A percentile compares a stretch with the other conserved stretches of the same genome.
phyloP scores from a whole-genome alignment of 2,329 filamentous ascomycete genomes.

The Aureobasidium sp. region DNA sequence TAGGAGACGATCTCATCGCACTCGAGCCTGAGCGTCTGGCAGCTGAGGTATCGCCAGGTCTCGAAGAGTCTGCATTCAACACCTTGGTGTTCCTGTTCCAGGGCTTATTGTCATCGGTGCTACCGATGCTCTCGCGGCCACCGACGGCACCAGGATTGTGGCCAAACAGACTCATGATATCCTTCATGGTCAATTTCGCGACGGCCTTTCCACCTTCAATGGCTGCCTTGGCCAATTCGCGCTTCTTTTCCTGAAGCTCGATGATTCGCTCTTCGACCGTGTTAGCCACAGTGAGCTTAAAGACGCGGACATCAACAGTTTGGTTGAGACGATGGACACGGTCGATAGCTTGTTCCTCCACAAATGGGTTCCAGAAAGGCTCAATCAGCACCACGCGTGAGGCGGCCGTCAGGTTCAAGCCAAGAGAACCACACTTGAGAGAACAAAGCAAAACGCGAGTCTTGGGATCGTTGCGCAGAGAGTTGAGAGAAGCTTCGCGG shows the following conservation, averaged over 20 bases:
- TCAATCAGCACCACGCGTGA: conserved; percentile 91
- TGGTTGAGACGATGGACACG: conserved; percentile 97
- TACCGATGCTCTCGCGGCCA: conserved; percentile 18
- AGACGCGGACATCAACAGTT: conserved; percentile 88
- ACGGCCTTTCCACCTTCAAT: conserved; percentile 76
- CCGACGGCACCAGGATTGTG: conserved; percentile 52
- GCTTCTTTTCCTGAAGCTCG: conserved; percentile 90
- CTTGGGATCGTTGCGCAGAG: conserved; percentile 64
- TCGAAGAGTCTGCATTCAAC: conserved; percentile 31
- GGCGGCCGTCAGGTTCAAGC: conserved; percentile 89
- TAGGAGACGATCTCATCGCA: neutral
- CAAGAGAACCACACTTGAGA: conserved; percentile 85
- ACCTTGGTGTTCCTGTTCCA: conserved; percentile 35
- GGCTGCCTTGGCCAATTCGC: conserved; percentile 80
- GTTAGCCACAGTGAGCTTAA: conserved; percentile 79
- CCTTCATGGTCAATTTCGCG: conserved; percentile 82
- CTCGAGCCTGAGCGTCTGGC: conserved; percentile 9
- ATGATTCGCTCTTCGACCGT: conserved; percentile 92
- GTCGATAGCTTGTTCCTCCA: conserved; percentile 98
- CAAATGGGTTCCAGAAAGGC: conserved; percentile 97
- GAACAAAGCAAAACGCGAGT: conserved; percentile 86
- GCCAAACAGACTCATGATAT: conserved; percentile 86
- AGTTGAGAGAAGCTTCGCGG: conserved; percentile 76
- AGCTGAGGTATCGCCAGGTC: neutral
- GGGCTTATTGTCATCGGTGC: conserved; percentile 26